Percentiles rank a stretch among this genome's conserved stretches.
phyloP scores from a whole-genome alignment of 192 early-diverging fungal genomes.

The Podila epigama region DNA sequence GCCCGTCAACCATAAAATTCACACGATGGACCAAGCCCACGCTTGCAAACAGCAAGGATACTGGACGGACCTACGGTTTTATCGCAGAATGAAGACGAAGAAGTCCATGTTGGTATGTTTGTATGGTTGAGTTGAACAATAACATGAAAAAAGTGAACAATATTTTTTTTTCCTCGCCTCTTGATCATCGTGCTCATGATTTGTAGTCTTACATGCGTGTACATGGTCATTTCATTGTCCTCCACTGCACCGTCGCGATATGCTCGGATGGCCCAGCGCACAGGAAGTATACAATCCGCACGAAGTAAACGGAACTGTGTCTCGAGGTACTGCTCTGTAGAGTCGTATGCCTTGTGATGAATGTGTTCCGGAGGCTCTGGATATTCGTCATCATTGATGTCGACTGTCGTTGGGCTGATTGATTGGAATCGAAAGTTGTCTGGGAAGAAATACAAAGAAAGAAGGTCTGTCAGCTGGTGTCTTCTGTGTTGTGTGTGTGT shows the following conservation, averaged over 20 bases:
- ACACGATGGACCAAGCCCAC: conserved; percentile 55
- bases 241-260: conserved; percentile 26
- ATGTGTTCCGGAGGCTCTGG: conserved; percentile 59
- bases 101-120: not conserved
- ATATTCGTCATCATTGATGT: conserved; percentile 28
- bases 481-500: not conserved
- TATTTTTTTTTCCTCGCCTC: not conserved
- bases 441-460: not conserved
- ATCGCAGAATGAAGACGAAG: not conserved
- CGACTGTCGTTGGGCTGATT: conserved; percentile 9
- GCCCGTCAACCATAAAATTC: conserved; percentile 52
- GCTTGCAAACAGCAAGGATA: conserved; percentile 51
- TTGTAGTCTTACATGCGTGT: conserved; percentile 17
- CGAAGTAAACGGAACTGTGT: conserved; percentile 61
- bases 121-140: not conserved
- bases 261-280: conserved; percentile 52
- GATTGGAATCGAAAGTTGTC: conserved; percentile 40
- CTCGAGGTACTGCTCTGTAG: conserved; percentile 55
- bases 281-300: conserved; percentile 59
- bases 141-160: not conserved
- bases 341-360: conserved; percentile 48
- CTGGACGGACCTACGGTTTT: conserved; percentile 50
- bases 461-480: not conserved
- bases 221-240: conserved; percentile 32
- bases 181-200: not conserved